Conservation (phyloP, 768 basidiomycete genomes). For the Xanthoconium stramineum region DNA sequence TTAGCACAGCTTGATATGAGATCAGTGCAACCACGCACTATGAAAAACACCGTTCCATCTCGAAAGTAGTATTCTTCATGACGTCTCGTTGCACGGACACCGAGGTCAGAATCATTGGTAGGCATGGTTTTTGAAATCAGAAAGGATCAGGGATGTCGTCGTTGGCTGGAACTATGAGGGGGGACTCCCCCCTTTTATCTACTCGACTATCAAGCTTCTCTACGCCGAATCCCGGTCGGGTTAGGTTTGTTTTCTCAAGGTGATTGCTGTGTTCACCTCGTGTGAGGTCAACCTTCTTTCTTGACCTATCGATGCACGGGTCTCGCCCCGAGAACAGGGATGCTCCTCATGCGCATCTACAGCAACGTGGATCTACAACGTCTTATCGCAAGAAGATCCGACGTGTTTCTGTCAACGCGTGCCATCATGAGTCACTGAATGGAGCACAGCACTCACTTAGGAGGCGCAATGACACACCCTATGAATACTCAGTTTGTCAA, state of each 20-base stretch:
- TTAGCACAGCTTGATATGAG: neutral
- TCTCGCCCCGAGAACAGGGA: neutral
- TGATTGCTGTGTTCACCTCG: constrained; percentile 10
- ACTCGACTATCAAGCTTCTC: neutral
- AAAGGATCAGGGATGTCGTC: neutral
- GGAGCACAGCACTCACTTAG: neutral
- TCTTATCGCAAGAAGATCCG: constrained; percentile 19
- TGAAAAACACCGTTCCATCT: constrained; percentile 51
- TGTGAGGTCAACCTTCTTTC: constrained; percentile 6
- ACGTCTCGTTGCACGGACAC: constrained; percentile 18
- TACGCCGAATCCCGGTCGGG: neutral
- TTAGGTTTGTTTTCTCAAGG: constrained; percentile 14
- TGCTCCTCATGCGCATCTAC: neutral
- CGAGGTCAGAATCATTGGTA: neutral
- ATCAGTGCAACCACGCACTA: constrained; percentile 36
- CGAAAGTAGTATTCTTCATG: constrained; percentile 47
- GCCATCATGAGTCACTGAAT: neutral
- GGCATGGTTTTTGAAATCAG: neutral
- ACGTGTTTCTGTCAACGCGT: neutral
- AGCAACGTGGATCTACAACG: constrained; percentile 22
- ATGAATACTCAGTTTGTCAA: neutral
- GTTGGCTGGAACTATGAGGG: no score
- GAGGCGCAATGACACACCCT: neutral
- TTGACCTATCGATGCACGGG: neutral
- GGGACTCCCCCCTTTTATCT: constrained; percentile 16